phyloP scores from a whole-genome alignment of 305 asterid species.

The Fraxinus baroniana region DNA sequence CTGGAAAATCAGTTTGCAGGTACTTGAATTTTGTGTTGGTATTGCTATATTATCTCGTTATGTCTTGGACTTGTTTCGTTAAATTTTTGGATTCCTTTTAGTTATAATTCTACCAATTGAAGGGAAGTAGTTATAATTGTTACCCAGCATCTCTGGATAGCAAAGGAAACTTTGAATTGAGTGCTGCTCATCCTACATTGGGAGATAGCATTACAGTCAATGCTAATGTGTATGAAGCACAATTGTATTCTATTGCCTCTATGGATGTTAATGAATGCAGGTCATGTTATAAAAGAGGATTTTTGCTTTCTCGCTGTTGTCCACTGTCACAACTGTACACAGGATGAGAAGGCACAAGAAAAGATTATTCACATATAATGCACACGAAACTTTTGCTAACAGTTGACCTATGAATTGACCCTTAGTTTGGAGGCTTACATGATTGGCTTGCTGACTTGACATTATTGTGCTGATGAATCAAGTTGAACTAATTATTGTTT shows the following conservation, averaged over 20 bases:
- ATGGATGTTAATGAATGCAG: background rate
- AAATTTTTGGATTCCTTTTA: conserved; percentile 13
- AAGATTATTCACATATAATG: background rate
- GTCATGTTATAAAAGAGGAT: background rate
- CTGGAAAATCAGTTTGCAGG: conserved; percentile 49
- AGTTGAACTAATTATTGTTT: background rate
- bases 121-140: background rate
- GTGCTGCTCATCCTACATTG: background rate
- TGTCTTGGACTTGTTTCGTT: conserved; percentile 9
- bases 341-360: background rate
- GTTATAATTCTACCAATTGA: conserved; percentile 1
- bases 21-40: conserved; percentile 20
- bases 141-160: background rate
- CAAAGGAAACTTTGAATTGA: background rate
- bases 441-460: background rate
- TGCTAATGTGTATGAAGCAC: background rate
- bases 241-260: background rate
- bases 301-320: background rate
- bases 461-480: background rate
- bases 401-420: background rate
- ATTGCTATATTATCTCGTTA: background rate
- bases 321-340: background rate
- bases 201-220: background rate
- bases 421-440: background rate
- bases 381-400: background rate